Evolutionary conservation across 495 filamentous ascomycete genomes (phyloP), one percentile per base, ranked within the genome.

Genomic region (Arthonia radiata): DNA sequence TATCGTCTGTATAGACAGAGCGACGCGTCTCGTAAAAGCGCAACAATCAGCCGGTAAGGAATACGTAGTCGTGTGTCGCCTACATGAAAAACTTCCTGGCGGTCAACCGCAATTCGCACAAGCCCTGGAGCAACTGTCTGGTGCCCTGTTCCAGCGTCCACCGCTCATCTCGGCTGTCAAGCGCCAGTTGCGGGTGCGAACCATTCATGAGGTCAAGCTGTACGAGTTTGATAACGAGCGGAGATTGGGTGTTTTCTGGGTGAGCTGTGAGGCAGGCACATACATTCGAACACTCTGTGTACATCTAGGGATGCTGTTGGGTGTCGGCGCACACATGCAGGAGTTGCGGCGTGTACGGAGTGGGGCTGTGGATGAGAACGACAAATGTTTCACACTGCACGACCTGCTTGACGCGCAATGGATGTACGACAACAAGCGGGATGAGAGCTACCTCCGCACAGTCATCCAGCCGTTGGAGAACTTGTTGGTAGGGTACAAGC

Each of bases 211-310:
- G 53, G 81, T 73, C 59, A 82, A 82, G 52, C 56, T 92, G 18
- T 72, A 81, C 39, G 83, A 97, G 52, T 97, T 92, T 43, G 86
- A 94, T 51, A 91, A 94, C 47, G 81, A 94, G 31, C 67, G 86
- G 33, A 78, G 93, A 43, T 64, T 97, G n/a, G 89, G 73, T 48
- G 81, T 94, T 17, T 97, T 97, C 64, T 93, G 86, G 86, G 89
- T 94, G 32, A 83, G 76, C 50, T 97, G 86, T 48, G 86, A 97
- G 52, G 86, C 86, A 33, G 86, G 86, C 42, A 94, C 86, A 17
- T 97, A 97, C 44, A 93, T 97, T 46, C 74, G 86, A 52, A 94
- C 89, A 8, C 66, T 97, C 13, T 97, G 86, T 54, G 86, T 94
- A 19, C 86, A 97, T 54, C 52, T 97, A 36, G 86, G 86, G 32